phyloP scores from a whole-genome alignment of 2,329 filamentous ascomycete species.

The Diaporthe eres region DNA sequence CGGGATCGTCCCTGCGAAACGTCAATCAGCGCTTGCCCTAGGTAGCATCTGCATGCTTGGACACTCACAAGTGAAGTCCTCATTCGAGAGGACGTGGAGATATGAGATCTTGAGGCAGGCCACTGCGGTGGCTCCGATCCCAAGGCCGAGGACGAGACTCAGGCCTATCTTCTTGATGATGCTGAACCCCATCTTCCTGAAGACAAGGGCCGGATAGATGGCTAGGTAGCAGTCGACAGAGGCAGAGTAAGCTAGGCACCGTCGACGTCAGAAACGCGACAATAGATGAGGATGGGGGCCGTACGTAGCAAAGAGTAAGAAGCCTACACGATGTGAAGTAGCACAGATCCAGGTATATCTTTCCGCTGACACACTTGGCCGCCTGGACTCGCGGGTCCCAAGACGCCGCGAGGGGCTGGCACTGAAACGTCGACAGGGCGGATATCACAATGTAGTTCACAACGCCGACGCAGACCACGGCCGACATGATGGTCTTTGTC shows the following conservation, averaged over 20 bases:
- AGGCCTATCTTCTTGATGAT: constrained; percentile 4
- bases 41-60: background rate
- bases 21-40: background rate
- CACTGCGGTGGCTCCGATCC: background rate
- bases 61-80: constrained; percentile 2
- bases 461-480: background rate
- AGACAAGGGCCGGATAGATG: background rate
- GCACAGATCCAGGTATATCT: background rate
- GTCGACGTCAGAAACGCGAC: background rate
- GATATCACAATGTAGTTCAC: background rate
- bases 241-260: background rate
- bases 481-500: background rate
- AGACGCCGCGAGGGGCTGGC: background rate
- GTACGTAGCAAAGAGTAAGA: rapidly evolving
- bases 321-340: background rate
- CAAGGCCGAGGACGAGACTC: constrained; percentile 5
- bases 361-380: background rate
- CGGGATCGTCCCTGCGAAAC: background rate
- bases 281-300: background rate
- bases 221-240: constrained; percentile 7
- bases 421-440: background rate
- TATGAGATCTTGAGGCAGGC: constrained; percentile 20
- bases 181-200: background rate
- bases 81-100: background rate
- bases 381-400: background rate